Evolutionary conservation across 768 basidiomycete genomes (phyloP), one percentile per base, ranked within the genome.

Genomic region (Brasilioporus rufonigricans): DNA sequence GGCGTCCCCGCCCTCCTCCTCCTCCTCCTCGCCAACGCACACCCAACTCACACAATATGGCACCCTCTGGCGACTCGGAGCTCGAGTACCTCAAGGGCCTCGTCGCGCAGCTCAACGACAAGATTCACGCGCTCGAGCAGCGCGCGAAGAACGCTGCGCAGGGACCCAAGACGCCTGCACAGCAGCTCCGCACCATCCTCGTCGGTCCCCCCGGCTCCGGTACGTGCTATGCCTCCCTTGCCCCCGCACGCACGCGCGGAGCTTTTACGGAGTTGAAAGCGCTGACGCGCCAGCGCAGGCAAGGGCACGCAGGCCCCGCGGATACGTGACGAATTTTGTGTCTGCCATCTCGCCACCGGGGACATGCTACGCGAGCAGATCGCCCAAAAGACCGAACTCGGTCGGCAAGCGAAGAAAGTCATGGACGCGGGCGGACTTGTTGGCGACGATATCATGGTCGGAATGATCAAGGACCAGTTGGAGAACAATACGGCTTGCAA

Each of bases 331-430:
- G 82, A 91, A 67, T 99, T 90, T 79, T 95, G 93, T 69, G 85
- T 99, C 43, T 99, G 97, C 79, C 97, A 99, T 77, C 78, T 99
- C 63, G 96, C 97, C 24, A 99, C 97, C 29, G 97, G 97, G 19
- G 97, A 99, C 77, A 96, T 99, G 93, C 81, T 99, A 54, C 89
- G 97, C 47, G 91, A 93, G 59, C 93, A 99, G 72, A 93, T 99
- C 57, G 67, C 84, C 33, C 73, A 85, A 69, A 89, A 95, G 76
- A 97, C 97, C 5, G 76, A 82, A 40, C 83, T 99, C 39, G 97
- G 97, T 58, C 74, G 88, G 44, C 82, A 90, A 64, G 97, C 97
- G 19, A 98, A 99, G 82, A 94, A 93, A 73, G 86, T 98, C 70
- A 97, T 99, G 90, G 96, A 98, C 70, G 81, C 84, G 23, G 97